Conservation (phyloP, 495 filamentous ascomycete species). For the Penicillium argentinense region DNA sequence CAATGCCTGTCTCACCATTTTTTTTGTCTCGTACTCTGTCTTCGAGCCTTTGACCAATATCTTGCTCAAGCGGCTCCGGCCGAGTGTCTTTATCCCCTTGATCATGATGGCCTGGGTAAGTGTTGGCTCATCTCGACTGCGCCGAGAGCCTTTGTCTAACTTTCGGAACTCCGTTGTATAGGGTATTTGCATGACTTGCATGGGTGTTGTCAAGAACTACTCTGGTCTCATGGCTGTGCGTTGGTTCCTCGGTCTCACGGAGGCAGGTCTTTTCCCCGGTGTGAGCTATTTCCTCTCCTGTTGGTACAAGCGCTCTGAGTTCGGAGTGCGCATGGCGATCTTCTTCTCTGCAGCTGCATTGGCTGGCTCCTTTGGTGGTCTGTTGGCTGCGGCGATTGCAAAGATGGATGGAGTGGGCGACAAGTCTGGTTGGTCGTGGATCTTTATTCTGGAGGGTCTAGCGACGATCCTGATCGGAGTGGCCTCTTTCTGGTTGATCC, state of each 20-base stretch:
- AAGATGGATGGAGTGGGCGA: conserved; percentile 70
- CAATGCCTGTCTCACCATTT: conserved; percentile 77
- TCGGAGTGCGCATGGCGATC: conserved; percentile 76
- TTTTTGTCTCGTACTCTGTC: conserved; percentile 88
- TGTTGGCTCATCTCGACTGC: background rate
- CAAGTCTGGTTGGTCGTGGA: conserved; percentile 78
- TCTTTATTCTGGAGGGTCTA: conserved; percentile 73
- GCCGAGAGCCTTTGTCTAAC: too few relatives aligned
- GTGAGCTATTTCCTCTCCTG: conserved; percentile 87
- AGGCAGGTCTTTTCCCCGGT: conserved; percentile 85
- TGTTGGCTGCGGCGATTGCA: conserved; percentile 49
- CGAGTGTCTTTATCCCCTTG: conserved; percentile 65
- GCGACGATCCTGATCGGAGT: conserved; percentile 73
- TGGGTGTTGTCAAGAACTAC: conserved; percentile 81
- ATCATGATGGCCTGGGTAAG: conserved; percentile 59
- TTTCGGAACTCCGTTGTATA: too few relatives aligned
- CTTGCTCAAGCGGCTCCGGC: conserved; percentile 73
- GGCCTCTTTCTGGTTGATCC: conserved; percentile 78
- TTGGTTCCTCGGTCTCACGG: conserved; percentile 81
- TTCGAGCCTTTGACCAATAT: conserved; percentile 89
- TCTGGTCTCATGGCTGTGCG: conserved; percentile 77
- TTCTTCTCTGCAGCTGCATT: conserved; percentile 90
- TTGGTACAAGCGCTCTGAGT: conserved; percentile 82
- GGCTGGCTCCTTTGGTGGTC: conserved; percentile 74
- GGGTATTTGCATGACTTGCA: conserved; percentile 79